Evolutionary conservation across 1,139 yeast genomes (phyloP).

Genomic region (Saccharomyces hybrid): DNA sequence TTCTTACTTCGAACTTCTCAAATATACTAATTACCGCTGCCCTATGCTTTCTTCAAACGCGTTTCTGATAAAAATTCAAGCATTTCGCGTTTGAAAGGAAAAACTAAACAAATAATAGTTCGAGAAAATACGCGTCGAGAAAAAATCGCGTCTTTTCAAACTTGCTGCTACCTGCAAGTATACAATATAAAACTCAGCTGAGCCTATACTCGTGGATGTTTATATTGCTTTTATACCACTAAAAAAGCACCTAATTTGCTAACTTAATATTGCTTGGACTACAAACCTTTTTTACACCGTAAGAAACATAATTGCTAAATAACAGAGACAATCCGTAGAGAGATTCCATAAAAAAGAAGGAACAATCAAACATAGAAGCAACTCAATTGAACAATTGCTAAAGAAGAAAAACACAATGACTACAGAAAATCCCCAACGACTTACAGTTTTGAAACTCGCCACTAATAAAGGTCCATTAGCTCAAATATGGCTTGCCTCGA

Average conservation of each 20-base stretch:
- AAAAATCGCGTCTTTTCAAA: background rate
- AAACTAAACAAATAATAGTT: background rate
- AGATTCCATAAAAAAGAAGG: background rate
- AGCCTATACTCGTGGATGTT: background rate
- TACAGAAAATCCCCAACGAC: background rate
- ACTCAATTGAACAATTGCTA: background rate
- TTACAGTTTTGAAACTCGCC: constrained; percentile 18
- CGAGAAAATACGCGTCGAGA: background rate
- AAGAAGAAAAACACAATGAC: background rate
- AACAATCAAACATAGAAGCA: background rate
- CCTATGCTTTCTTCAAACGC: background rate
- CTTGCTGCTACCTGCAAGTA: background rate
- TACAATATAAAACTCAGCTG: background rate
- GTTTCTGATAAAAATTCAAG: background rate
- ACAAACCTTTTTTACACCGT: too few relatives aligned
- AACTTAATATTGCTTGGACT: background rate
- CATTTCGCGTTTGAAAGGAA: background rate
- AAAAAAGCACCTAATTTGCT: background rate
- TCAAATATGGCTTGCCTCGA: constrained; percentile 91
- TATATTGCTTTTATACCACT: background rate
- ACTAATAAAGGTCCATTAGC: constrained; percentile 78
- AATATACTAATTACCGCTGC: background rate
- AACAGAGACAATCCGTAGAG: background rate
- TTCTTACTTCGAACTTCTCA: too few relatives aligned
- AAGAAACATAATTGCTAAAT: too few relatives aligned